Evolutionary conservation across 2,329 filamentous ascomycete genomes (phyloP), one percentile per base, ranked within the genome.

Genomic region (Phyllachora maydis): DNA sequence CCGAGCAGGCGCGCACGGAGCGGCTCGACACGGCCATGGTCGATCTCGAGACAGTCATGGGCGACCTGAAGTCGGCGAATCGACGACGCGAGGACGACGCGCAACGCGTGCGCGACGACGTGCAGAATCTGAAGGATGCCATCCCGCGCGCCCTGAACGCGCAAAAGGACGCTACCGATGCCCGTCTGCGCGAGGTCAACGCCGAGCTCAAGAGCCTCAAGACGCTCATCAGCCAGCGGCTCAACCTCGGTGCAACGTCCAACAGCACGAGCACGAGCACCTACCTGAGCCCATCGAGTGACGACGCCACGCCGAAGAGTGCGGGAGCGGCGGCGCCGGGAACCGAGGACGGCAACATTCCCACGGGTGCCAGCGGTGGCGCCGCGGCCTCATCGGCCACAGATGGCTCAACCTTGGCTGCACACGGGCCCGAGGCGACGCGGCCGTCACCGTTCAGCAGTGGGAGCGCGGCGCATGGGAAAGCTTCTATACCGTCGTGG

Each of bases 161-260:
- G 25, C 81, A 93, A 41, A 85, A 85, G 49, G 77, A 85, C 30
- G 60, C 68, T 25, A 79, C 77, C 14, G 83, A 95, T 41, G 64
- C 57, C 33, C 64, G 82, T 23, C 54, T 98, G 28, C 75, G 71
- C 46, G 88, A 95, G 37, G 65, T 98, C 34, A 77, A 78, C 34
- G 65, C 60, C 5, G 88, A 98, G 49, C 59, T 98, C 37, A 81
- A 77, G 55, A 93, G 83, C 43, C 54, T 98, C 38, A 95, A 93
- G 61, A 77, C 78, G 3, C 57, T 98, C 25, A 67, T 98, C 37
- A 54, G 59, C 20, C 65, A 71, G 44, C 52, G 68, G 29, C 61
- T 72, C 59, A 55, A 48, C 25, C 38, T 50, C 8, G 23, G 32
- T n/a, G 28, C 41, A 2, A 32, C 32, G 8, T 26, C 32, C 10